Conservation (phyloP, 495 filamentous ascomycete genomes). For the Xylaria curta region DNA sequence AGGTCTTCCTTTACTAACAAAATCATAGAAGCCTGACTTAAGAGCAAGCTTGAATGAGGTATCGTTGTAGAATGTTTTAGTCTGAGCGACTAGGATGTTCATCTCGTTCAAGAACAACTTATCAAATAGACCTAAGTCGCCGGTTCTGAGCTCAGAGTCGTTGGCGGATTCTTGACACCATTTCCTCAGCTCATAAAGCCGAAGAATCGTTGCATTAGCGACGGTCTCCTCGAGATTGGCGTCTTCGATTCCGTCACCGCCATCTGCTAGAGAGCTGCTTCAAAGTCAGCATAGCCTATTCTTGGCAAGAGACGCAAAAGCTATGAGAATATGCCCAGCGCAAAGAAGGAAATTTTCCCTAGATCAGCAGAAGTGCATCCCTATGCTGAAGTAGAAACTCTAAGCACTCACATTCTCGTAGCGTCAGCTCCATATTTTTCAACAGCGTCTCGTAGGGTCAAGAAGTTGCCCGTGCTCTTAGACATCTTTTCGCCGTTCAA, state of each 20-base stretch:
- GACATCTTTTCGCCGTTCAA: conserved; percentile 97
- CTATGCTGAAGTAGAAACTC: neutral
- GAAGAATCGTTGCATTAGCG: conserved; percentile 86
- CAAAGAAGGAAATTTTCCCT: neutral
- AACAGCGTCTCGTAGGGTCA: conserved; percentile 84
- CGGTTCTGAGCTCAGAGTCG: conserved; percentile 73
- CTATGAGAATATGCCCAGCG: neutral
- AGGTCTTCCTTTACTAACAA: conserved; percentile 60
- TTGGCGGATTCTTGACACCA: conserved; percentile 88
- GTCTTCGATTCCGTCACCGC: conserved; percentile 92
- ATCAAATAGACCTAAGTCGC: conserved; percentile 78
- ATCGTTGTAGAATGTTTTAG: conserved; percentile 75
- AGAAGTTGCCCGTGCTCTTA: conserved; percentile 94
- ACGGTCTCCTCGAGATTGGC: conserved; percentile 98
- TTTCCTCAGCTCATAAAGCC: conserved; percentile 83
- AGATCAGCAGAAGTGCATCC: neutral
- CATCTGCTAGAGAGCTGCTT: conserved; percentile 78
- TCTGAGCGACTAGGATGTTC: conserved; percentile 78
- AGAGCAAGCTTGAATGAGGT: conserved; percentile 91
- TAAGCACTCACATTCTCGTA: conserved; percentile 63
- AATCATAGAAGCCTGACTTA: conserved; percentile 89
- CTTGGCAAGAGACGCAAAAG: neutral
- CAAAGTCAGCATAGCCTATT: neutral
- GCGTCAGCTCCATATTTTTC: conserved; percentile 96
- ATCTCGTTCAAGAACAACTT: conserved; percentile 92